Conservation (phyloP, 345 rosid species). For the Aquilaria malaccensis region DNA sequence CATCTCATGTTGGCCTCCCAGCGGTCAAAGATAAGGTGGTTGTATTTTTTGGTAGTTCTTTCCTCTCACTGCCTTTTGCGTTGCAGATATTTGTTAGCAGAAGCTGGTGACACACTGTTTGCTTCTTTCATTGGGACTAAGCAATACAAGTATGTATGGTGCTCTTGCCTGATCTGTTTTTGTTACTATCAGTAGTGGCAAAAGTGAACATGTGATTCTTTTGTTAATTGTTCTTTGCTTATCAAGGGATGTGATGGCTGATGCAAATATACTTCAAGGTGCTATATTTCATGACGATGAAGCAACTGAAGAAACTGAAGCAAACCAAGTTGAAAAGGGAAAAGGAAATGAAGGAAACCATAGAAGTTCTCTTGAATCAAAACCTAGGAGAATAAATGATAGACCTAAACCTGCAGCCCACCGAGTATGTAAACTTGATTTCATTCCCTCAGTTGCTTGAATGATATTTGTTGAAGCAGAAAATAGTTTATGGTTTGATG, state of each 20-base stretch:
- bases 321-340: constrained; percentile 27
- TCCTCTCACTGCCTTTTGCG: not conserved
- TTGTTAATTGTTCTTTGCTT: constrained; percentile 6
- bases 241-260: constrained; percentile 86
- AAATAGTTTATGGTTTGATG: too few relatives aligned
- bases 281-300: constrained; percentile 85
- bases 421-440: constrained; percentile 47
- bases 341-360: constrained; percentile 41
- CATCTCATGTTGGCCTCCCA: not conserved
- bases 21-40: not conserved
- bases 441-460: constrained; percentile 4
- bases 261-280: constrained; percentile 93
- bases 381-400: constrained; percentile 46
- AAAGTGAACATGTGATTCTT: constrained; percentile 3
- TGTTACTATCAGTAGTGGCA: not conserved
- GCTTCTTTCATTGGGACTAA: constrained; percentile 96
- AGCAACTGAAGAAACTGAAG: constrained; percentile 34
- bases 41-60: not conserved
- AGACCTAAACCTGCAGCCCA: constrained; percentile 90
- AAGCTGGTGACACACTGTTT: constrained; percentile 92
- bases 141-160: constrained; percentile 72
- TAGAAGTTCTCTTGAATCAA: constrained; percentile 38
- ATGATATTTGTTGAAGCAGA: not conserved
- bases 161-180: not conserved
- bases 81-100: constrained; percentile 80